Percentiles rank a stretch among this genome's conserved stretches.
Evolutionary conservation across 163 green algal genomes (phyloP).

Genomic region (Chlorella variabilis): DNA sequence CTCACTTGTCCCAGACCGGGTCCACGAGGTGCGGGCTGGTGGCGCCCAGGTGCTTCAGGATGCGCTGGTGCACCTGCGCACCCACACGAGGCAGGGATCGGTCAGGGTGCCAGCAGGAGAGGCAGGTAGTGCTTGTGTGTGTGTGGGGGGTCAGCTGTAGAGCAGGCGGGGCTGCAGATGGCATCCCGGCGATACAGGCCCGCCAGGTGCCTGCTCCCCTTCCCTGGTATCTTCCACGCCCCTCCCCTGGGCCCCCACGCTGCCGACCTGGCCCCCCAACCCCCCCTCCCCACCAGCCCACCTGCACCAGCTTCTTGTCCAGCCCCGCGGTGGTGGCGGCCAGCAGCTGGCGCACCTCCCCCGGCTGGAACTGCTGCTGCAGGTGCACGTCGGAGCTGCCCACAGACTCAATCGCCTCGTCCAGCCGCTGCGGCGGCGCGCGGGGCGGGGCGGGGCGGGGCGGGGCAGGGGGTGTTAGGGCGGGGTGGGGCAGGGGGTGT

Average conservation of each 20-base stretch:
- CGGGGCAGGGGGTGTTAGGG: neutral
- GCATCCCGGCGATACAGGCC: no score
- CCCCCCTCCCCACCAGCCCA: neutral
- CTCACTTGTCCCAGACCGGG: slow-evolving; percentile 51
- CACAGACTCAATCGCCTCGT: slow-evolving; percentile 12
- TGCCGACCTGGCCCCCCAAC: neutral
- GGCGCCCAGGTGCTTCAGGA: slow-evolving; percentile 58
- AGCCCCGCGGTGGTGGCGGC: slow-evolving; percentile 34
- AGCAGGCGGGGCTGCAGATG: no score
- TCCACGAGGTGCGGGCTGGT: slow-evolving; percentile 47
- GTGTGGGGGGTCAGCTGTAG: neutral
- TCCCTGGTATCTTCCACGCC: no score
- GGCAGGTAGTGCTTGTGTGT: neutral
- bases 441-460: no score
- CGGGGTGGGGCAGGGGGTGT: neutral
- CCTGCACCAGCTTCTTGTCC: slow-evolving; percentile 40
- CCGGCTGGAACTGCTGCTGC: slow-evolving; percentile 54
- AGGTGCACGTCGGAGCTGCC: slow-evolving; percentile 49
- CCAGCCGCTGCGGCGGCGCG: slow-evolving; percentile 45
- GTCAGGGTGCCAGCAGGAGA: neutral
- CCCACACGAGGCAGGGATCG: neutral
- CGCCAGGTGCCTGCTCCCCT: no score
- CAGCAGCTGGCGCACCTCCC: slow-evolving; percentile 56
- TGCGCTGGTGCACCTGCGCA: slow-evolving; percentile 30
- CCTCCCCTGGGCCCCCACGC: no score